Evolutionary conservation across 164 flowering plant genomes (phyloP), one percentile per base, ranked within the genome.

Genomic region (Magnolia changhungtana): DNA sequence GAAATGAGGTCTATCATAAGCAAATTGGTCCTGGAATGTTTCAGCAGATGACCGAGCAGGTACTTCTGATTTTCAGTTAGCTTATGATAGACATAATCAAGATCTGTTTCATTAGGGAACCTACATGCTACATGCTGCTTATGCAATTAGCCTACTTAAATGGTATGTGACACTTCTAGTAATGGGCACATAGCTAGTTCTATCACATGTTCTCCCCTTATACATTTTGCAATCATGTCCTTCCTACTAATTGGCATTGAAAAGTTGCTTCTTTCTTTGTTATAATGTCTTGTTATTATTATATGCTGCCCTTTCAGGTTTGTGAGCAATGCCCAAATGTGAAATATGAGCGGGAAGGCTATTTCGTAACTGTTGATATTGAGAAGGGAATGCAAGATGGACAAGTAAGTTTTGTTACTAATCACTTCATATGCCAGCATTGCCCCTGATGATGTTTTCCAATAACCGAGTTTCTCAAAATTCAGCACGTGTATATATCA

Each of bases 381-480:
- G 99, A 96, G 85, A 96, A 96, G 84, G 98, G 99, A 69, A 94
- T 94, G 97, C 90, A 90, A 83, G 98, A 96, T 88, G 98, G 98
- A 8, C 90, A 95, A 79, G 99, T 96, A 89, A 87, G 94, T 64
- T 78, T 78, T 77, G 7, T 24, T 63, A 14, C 50, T 2, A 7
- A 72, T 21, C 20, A 19, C n/a, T 70, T 10, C 55, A 16, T 68
- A 20, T 23, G 31, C 23, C 27, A 23, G 13, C 37, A 21, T 66
- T 66, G 13, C 24, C 31, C 9, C 29, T 19, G 31, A 55, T 55
- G 13, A 55, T 16, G 61, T 55, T 55, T 8, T 55, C 18, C 13
- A 55, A 11, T 14, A 16, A 55, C 61, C 13, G 1, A 37, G 45
- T 37, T 37, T 37, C 45, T 37, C 45, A 37, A 37, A 37, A 37